Base-by-base conservation (phyloP, 306 rosid species). In the Lathyrus sativus region DNA sequence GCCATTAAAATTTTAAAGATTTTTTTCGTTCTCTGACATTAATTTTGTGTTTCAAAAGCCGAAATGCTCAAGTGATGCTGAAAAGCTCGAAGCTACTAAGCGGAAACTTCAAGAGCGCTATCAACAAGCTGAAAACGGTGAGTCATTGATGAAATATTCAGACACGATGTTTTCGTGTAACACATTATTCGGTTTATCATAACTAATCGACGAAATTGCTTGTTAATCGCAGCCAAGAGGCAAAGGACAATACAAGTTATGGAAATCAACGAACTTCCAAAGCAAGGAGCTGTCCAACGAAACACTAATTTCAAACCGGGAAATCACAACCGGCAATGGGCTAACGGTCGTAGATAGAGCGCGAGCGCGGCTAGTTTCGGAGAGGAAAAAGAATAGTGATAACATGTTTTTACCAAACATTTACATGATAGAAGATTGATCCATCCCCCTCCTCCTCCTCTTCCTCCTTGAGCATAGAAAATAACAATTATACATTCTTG, bases 31-130 rank as follows among this genome's bases (percentile, higher is more conserved):
- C 41, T 51, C 85, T 87, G 6, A 85, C 81, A 29, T 19, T 38
- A 45, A 24, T 53, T 61, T 11, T 58, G 63, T 29, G 35, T 22
- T 14, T 65, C 66, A 87, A 96, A 90, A 78, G 70, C 67, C 78
- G 50, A 84, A 81, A 82, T 46, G 48, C 50, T 81, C 84, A 1
- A 95, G 87, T 31, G 97, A 93, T 42, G 83, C 7, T 22, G 87
- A 86, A 3, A 95, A 95, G 81, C 89, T 95, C 9, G 99, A 95
- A 86, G 99, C 88, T 51, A 85, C 99, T 18, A 95, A 90, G 80
- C 85, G 99, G 85, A 95, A 68, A 77, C 99, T 95, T 81, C 99
- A 95, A 49, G 96, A 87, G 82, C 76, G 92, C 17, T 95, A 95
- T 79, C 99, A 90, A 85, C 95, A 90, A 84, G 96, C 81, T 26